Evolutionary conservation across 1,139 yeast genomes (phyloP).

Genomic region (Candida tropicalis): DNA sequence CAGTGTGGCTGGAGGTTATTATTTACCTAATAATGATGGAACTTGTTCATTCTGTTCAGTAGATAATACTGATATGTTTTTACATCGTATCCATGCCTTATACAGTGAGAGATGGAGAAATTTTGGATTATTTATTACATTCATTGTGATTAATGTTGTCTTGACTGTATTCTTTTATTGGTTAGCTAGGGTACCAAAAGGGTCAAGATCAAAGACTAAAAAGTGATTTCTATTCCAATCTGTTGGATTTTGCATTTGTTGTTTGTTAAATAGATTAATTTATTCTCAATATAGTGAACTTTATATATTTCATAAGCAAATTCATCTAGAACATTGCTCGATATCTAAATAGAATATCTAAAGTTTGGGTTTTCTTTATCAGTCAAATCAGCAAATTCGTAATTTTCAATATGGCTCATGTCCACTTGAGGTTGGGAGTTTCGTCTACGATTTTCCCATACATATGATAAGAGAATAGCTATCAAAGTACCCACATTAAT

Average conservation of each 20-base stretch:
- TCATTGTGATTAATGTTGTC: conserved; percentile 53
- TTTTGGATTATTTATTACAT: conserved; percentile 56
- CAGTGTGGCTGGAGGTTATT: conserved; percentile 49
- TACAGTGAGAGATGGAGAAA: conserved; percentile 68
- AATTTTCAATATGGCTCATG: conserved; percentile 41
- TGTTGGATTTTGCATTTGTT: neutral
- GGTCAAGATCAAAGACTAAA: conserved; percentile 23
- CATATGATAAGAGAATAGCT: conserved; percentile 32
- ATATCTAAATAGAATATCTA: conserved; percentile 40
- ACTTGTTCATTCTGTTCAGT: conserved; percentile 56
- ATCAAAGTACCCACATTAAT: conserved; percentile 25
- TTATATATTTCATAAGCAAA: no score
- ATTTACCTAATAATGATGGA: conserved; percentile 25
- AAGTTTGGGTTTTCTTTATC: conserved; percentile 67
- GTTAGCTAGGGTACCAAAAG: conserved; percentile 76
- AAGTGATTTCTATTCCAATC: conserved; percentile 15
- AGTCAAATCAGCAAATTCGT: conserved; percentile 65
- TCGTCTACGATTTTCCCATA: conserved; percentile 28
- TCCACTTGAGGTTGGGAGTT: conserved; percentile 21
- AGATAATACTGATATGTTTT: conserved; percentile 52
- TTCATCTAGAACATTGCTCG: no score
- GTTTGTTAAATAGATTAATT: neutral
- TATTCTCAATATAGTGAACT: no score
- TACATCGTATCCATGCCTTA: conserved; percentile 43
- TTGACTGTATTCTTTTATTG: conserved; percentile 64